Evolutionary conservation across 140 eudicot species (phyloP), one percentile per base, ranked within the genome.

Genomic region (Erigeron philadelphicus): DNA sequence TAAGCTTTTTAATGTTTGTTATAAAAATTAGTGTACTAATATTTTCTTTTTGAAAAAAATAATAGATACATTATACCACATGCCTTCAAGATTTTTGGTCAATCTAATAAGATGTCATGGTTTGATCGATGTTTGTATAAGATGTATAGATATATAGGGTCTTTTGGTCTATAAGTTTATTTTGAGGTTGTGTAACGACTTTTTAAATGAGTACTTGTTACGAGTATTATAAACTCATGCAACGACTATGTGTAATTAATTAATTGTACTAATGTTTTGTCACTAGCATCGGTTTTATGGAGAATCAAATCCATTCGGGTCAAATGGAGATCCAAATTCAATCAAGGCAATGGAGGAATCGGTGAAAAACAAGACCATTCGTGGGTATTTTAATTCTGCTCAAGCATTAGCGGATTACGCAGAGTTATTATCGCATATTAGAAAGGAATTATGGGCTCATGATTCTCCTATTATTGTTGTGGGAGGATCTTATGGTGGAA

Each of bases 401-500:
- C 96, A 91, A 79, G 95, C 96, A 7, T 16, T 92, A 11, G 95
- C 90, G n/a, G 96, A 88, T 82, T 92, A 84, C 53, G 98, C 95
- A 8, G 87, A 88, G 72, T 46, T 92, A n/a, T 58, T 92, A 67
- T n/a, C 75, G 53, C 80, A 92, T 75, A 61, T 92, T 9, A 92
- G 84, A 71, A 15, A 80, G 1, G 71, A 75, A 9, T 73, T 82
- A 2, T 57, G 64, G 4, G 92, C 98, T 23, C 73, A 77, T 7
- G 15, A 70, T 68, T 86, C 96, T 11, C 98, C 98, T 5, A 66
- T 88, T 58, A 84, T 92, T n/a, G 95, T 88, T 38, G 3, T 86
- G 11, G 98, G 96, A 47, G 98, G 95, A 21, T 92, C 98, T 11
- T 88, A 92, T 56, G 98, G 98, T 59, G 95, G 96, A 86, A 83